Conservation (phyloP, 1,284 basidiomycete genomes). For the Cutaneotrichosporon mucoides region DNA sequence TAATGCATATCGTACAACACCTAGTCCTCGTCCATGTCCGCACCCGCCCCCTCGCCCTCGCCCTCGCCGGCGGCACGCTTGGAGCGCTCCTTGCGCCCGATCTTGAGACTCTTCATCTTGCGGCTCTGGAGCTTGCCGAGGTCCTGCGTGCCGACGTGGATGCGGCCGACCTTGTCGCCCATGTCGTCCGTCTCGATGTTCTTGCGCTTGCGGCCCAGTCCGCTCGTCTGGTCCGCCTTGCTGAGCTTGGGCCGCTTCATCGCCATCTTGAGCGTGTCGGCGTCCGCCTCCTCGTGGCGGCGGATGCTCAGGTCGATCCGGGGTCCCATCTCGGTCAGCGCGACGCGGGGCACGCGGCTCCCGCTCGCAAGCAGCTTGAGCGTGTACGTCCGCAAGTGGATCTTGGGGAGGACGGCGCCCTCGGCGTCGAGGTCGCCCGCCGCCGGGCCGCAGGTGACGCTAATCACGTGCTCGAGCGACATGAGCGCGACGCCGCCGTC, state of each 20-base stretch:
- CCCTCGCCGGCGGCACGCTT: slow-evolving; percentile 13
- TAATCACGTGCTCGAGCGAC: slow-evolving; percentile 88
- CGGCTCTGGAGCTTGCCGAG: slow-evolving; percentile 68
- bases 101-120: slow-evolving; percentile 51
- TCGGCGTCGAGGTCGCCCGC: slow-evolving; percentile 43
- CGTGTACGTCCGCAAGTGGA: slow-evolving; percentile 87
- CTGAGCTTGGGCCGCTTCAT: slow-evolving; percentile 80
- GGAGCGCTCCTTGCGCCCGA: slow-evolving; percentile 24
- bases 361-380: slow-evolving; percentile 68
- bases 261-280: slow-evolving; percentile 74
- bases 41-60: slow-evolving; percentile 6
- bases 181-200: slow-evolving; percentile 97
- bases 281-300: slow-evolving; percentile 67
- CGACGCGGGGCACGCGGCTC: slow-evolving; percentile 72
- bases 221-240: slow-evolving; percentile 77
- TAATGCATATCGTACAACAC: slow-evolving; percentile 11
- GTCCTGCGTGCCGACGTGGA: slow-evolving; percentile 90
- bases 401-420: slow-evolving; percentile 58
- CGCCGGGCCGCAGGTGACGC: slow-evolving; percentile 67
- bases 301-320: slow-evolving; percentile 78
- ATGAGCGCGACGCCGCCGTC: slow-evolving; percentile 78
- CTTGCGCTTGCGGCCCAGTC: slow-evolving; percentile 87
- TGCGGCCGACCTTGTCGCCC: slow-evolving; percentile 87
- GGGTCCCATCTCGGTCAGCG: slow-evolving; percentile 86
- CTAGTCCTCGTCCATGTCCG: slow-evolving; percentile 21